These are phyloP conservation scores for Quercus variabilis DNA, from an alignment of 306 rosid genomes.

Conservation along the genomic window DNA sequence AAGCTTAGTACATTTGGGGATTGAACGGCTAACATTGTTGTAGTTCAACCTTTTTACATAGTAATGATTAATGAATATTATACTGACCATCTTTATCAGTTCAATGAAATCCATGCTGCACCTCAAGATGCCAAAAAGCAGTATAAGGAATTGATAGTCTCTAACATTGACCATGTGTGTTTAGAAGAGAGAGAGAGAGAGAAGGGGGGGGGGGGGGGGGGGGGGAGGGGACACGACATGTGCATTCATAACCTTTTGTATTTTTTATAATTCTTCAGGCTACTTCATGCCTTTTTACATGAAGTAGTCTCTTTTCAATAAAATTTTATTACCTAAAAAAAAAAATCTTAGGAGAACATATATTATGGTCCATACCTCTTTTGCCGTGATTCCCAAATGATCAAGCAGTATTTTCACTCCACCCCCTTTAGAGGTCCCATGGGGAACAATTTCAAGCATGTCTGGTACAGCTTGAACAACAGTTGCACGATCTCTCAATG, in stretches of 20 bases:
- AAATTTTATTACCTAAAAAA: too few species aligned
- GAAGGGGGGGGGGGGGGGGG: accelerated
- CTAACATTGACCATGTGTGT: neutral
- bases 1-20: neutral
- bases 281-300: too few species aligned
- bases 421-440: constrained; percentile 79
- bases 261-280: too few species aligned
- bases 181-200: too few species aligned
- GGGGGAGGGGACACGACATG: too few species aligned
- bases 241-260: neutral
- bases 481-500: constrained; percentile 55
- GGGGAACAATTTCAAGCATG: constrained; percentile 86
- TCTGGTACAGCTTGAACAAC: constrained; percentile 85
- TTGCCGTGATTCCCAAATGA: constrained; percentile 66
- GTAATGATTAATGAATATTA: neutral
- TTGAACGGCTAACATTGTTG: too few species aligned
- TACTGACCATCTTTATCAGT: neutral
- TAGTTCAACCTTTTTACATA: too few species aligned
- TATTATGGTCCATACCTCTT: constrained; percentile 52
- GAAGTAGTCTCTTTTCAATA: too few species aligned
- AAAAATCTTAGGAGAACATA: neutral
- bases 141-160: neutral
- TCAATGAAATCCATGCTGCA: neutral
- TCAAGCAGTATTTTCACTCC: constrained; percentile 84
- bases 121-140: neutral